Conservation (phyloP, 768 basidiomycete genomes). For the Suillus subaureus region DNA sequence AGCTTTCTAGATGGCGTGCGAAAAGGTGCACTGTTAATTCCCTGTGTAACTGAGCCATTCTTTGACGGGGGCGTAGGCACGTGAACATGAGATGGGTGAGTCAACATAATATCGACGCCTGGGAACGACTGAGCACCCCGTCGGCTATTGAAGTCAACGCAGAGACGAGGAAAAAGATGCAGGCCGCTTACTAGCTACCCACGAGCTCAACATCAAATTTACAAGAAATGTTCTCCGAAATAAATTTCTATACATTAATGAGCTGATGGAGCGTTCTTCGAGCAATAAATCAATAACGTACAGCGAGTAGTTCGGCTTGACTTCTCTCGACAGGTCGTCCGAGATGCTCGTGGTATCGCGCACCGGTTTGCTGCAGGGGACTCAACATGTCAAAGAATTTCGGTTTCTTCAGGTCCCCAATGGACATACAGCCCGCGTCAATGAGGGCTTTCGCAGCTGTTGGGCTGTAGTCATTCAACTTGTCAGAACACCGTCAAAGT, state of each 20-base stretch:
- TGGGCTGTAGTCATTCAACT: slow-evolving; percentile 13
- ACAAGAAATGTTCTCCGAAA: slow-evolving; percentile 46
- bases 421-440: slow-evolving; percentile 48
- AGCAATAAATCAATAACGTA: slow-evolving; percentile 27
- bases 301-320: slow-evolving; percentile 49
- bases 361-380: slow-evolving; percentile 37
- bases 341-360: slow-evolving; percentile 44
- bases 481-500: neutral
- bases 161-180: neutral
- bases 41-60: neutral
- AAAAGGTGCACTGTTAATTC: neutral
- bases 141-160: slow-evolving; percentile 29
- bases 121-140: slow-evolving; percentile 40
- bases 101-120: slow-evolving; percentile 45
- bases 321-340: slow-evolving; percentile 36
- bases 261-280: neutral
- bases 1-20: neutral
- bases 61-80: slow-evolving; percentile 36
- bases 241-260: slow-evolving; percentile 44
- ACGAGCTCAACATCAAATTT: slow-evolving; percentile 53
- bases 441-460: slow-evolving; percentile 46
- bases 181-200: slow-evolving; percentile 59
- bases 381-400: slow-evolving; percentile 42
- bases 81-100: slow-evolving; percentile 47
- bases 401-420: slow-evolving; percentile 44